Evolutionary conservation across 164 flowering plant genomes (phyloP).

Genomic region (Nelumbo lutea): DNA sequence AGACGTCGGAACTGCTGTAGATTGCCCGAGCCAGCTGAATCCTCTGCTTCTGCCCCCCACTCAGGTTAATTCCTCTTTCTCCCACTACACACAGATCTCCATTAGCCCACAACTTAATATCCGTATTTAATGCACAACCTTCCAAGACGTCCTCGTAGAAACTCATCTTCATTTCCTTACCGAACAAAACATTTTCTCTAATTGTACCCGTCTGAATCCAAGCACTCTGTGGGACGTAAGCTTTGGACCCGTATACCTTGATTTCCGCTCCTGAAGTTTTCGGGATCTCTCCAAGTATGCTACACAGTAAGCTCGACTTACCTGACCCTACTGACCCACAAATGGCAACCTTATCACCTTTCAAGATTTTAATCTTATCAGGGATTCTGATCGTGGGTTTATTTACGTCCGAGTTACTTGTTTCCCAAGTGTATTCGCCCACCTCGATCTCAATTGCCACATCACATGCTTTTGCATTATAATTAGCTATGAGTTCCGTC

Average conservation of each 20-base stretch:
- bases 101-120: slow-evolving; percentile 56
- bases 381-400: slow-evolving; percentile 46
- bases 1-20: slow-evolving; percentile 64
- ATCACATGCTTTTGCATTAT: slow-evolving; percentile 17
- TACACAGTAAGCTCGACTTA: slow-evolving; percentile 67
- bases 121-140: slow-evolving; percentile 66
- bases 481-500: slow-evolving; percentile 17
- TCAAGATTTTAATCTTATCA: slow-evolving; percentile 37
- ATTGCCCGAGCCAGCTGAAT: slow-evolving; percentile 78
- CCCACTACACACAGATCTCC: slow-evolving; percentile 63
- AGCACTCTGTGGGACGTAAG: slow-evolving; percentile 78
- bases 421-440: slow-evolving; percentile 67
- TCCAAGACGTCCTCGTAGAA: slow-evolving; percentile 54
- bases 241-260: slow-evolving; percentile 61
- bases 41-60: slow-evolving; percentile 91
- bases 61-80: slow-evolving; percentile 75
- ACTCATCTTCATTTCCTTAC: slow-evolving; percentile 45
- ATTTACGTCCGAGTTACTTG: slow-evolving; percentile 19
- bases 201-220: slow-evolving; percentile 87
- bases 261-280: slow-evolving; percentile 42
- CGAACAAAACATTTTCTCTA: slow-evolving; percentile 76
- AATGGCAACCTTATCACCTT: slow-evolving; percentile 64
- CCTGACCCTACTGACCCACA: slow-evolving; percentile 91
- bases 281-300: slow-evolving; percentile 77
- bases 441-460: slow-evolving; percentile 46